Evolutionary conservation across 2,329 filamentous ascomycete species (phyloP), one percentile per base, ranked within the genome.

Genomic region (Fusarium brachygibbosum): DNA sequence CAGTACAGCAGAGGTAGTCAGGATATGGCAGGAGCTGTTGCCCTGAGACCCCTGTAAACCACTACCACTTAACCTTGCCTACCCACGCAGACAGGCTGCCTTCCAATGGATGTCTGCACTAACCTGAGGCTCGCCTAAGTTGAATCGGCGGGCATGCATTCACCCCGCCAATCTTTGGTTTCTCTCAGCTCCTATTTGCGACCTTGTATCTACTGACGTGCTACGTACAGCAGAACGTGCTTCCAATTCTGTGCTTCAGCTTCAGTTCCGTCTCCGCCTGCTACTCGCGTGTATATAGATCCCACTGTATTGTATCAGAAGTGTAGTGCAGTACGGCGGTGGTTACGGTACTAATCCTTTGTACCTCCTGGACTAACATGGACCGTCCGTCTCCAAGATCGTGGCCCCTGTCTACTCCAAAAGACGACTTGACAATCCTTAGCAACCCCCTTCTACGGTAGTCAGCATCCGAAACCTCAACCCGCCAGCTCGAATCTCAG

Each of bases 401-500:
- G 54, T 37, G 45, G 41, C 53, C 64, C 42, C 48, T 50, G 42
- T 34, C 49, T 53, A 21, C 45, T 49, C 31, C 45, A 35, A 41
- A 19, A 48, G 41, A 55, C 19, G 38, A 45, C 48, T 37, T 35
- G 37, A 23, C 38, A 23, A 42, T 23, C 23, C 29, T 31, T 31
- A 44, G 29, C 16, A 34, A 45, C 40, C 67, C 58, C 68, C 53
- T 70, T 70, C 60, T 35, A 57, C 68, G 64, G 67, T 65, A 68
- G 67, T 61, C 70, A 71, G 40, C 49, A 63, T 56, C 60, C 66
- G 58, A 72, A 62, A 70, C 72, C 68, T 71, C 66, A 51, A 48
- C 53, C 69, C 45, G 61, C 45, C 68, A 75, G 48, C 73, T 75
- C 65, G 65, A 75, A 73, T 74, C 73, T 75, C 71, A 75, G 73